Conservation (phyloP, 2,329 filamentous ascomycete species). For the Bipolaris bicolor region DNA sequence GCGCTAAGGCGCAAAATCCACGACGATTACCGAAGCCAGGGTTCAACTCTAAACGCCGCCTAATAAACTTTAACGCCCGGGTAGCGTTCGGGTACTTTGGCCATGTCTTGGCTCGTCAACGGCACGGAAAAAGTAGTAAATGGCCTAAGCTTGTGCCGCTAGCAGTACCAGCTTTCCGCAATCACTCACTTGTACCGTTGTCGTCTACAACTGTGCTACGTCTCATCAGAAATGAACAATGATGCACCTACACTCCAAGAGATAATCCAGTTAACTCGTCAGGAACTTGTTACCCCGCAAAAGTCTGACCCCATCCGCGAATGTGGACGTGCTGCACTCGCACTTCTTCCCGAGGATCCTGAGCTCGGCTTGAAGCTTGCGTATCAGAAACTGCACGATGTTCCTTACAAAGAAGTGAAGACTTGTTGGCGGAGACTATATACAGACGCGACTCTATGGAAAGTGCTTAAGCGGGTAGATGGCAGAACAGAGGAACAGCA, state of each 20-base stretch:
- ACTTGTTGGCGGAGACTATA: constrained; percentile 73
- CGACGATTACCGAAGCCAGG: constrained; percentile 10
- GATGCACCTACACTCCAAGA: constrained; percentile 31
- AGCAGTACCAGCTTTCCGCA: constrained; percentile 1
- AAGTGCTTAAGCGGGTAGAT: constrained; percentile 53
- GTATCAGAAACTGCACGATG: constrained; percentile 72
- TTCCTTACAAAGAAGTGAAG: constrained; percentile 70
- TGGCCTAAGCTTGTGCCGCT: constrained; percentile 16
- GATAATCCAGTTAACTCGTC: constrained; percentile 33
- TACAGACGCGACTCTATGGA: constrained; percentile 71
- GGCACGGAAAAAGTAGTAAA: constrained; percentile 13
- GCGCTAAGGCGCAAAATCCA: constrained; percentile 4
- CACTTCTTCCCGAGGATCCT: constrained; percentile 46
- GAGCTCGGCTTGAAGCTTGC: constrained; percentile 65
- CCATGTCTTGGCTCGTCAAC: constrained; percentile 18
- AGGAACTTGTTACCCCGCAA: constrained; percentile 28
- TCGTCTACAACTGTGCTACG: background rate
- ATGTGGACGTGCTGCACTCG: constrained; percentile 52
- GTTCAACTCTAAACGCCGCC: background rate
- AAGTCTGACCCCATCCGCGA: constrained; percentile 42
- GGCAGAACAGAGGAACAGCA: background rate
- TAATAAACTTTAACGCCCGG: background rate
- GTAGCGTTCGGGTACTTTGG: constrained; percentile 16
- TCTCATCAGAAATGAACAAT: constrained; percentile 8
- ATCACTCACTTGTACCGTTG: background rate